Evolutionary conservation across 164 flowering plant genomes (phyloP).

Genomic region (Stephania cephalantha): DNA sequence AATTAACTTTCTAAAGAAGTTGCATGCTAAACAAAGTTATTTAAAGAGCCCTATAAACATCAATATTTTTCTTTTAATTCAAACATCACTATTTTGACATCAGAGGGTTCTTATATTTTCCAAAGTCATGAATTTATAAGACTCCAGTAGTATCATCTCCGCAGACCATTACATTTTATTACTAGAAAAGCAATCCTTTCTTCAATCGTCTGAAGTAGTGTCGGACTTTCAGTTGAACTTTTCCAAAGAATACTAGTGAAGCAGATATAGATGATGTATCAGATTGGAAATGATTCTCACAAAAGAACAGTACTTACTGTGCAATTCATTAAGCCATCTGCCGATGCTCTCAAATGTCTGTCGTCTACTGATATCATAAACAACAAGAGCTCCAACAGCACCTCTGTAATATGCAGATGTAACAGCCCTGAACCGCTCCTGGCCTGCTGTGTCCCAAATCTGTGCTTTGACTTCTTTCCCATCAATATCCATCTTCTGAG

Average conservation of each 20-base stretch:
- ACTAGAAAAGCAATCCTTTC: background rate
- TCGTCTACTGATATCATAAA: slow-evolving; percentile 61
- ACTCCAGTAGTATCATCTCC: too few species aligned
- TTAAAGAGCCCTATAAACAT: background rate
- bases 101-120: background rate
- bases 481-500: slow-evolving; percentile 57
- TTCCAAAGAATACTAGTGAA: background rate
- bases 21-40: too few species aligned
- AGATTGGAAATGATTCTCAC: background rate
- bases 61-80: too few species aligned
- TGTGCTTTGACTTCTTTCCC: slow-evolving; percentile 71
- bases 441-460: slow-evolving; percentile 76
- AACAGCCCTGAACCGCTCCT: slow-evolving; percentile 68
- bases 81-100: background rate
- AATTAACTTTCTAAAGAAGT: too few species aligned
- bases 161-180: background rate
- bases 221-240: background rate
- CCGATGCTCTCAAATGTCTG: slow-evolving; percentile 67
- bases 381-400: slow-evolving; percentile 64
- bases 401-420: slow-evolving; percentile 72
- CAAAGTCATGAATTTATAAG: background rate
- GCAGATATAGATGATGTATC: background rate
- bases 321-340: slow-evolving; percentile 72
- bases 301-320: slow-evolving; percentile 34
- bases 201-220: background rate